These are phyloP conservation scores for Penicillium robsamsonii DNA, from an alignment of 495 filamentous ascomycete species.

Conservation along the genomic window DNA sequence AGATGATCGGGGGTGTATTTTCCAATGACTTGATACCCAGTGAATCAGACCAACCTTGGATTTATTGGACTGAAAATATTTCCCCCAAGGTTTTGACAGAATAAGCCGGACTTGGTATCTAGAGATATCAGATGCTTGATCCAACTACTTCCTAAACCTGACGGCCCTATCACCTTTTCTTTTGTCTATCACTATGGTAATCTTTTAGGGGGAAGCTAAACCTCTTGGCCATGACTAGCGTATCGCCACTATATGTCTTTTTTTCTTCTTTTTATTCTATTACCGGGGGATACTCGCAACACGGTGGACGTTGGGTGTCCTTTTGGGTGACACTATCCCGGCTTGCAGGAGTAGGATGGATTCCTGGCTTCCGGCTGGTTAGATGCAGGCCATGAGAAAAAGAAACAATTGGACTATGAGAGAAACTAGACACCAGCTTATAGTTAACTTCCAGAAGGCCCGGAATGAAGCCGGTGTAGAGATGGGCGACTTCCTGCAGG, in stretches of 20 bases:
- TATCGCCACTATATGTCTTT: background rate
- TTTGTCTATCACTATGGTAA: background rate
- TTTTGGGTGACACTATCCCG: conserved; percentile 23
- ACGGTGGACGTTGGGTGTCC: conserved; percentile 15
- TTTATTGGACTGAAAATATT: conserved; percentile 30
- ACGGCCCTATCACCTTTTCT: background rate
- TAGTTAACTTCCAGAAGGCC: conserved; percentile 19
- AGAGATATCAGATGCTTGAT: conserved; percentile 25
- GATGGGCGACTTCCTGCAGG: conserved; percentile 17
- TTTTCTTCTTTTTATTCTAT: background rate
- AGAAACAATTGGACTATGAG: conserved; percentile 6
- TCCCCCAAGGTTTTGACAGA: conserved; percentile 17
- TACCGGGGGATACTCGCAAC: conserved; percentile 2
- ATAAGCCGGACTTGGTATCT: conserved; percentile 17
- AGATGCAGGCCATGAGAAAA: conserved; percentile 13
- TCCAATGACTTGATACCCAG: conserved; percentile 16
- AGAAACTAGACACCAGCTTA: background rate
- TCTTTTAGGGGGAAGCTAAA: background rate
- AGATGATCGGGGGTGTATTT: conserved; percentile 24
- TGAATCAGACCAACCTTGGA: conserved; percentile 8
- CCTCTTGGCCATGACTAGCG: background rate
- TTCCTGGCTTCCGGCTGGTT: conserved; percentile 20
- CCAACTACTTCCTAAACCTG: background rate
- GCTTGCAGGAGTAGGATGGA: conserved; percentile 15
- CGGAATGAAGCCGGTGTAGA: background rate